Evolutionary conservation across 208 protist species (phyloP), one percentile per base, ranked within the genome.

Genomic region (Trypanosoma mega): DNA sequence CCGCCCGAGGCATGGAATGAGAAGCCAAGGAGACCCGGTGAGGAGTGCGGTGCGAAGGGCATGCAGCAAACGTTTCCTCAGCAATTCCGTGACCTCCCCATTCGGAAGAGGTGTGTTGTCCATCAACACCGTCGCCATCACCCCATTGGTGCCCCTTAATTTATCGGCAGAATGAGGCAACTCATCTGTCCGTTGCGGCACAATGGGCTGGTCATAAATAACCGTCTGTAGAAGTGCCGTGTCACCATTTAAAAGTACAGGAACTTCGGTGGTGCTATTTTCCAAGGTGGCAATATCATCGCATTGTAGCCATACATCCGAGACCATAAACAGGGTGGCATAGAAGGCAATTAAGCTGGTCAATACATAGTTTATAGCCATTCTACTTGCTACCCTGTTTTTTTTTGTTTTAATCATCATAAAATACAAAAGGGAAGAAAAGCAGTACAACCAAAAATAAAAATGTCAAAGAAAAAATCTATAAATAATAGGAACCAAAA

Each of bases 1-100:
- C 29, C 31, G 54, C 2, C 44, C 43, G 39, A 21, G 21, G 11
- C 74, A 73, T 9, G 69, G 55, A 34, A 89, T 50, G 14, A 92
- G 52, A 26, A 92, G n/a, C 78, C 78, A 85, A 48, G 79, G 81
- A 18, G 85, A 51, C 14, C 85, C 85, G 8, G 53, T 77, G 12
- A 92, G 45, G 0, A 92, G 68, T 8, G 82, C 81, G 43, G 72
- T 65, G 30, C 82, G 81, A 18, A 78, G 58, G 23, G 68, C 79
- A 4, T 79, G 53, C 26, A 81, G 27, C 11, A 92, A 55, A 1
- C 76, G 72, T 36, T 87, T 55, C 23, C 67, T 61, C 43, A 79
- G 77, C 41, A 23, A 6, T 39, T 44, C 41, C 20, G 52, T 56
- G 12, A 68, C 20, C 21, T 11, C 16, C 2, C 53, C 63, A 37